phyloP scores from a whole-genome alignment of 148 eudicot genomes.

The Dysphania ambrosioides region DNA sequence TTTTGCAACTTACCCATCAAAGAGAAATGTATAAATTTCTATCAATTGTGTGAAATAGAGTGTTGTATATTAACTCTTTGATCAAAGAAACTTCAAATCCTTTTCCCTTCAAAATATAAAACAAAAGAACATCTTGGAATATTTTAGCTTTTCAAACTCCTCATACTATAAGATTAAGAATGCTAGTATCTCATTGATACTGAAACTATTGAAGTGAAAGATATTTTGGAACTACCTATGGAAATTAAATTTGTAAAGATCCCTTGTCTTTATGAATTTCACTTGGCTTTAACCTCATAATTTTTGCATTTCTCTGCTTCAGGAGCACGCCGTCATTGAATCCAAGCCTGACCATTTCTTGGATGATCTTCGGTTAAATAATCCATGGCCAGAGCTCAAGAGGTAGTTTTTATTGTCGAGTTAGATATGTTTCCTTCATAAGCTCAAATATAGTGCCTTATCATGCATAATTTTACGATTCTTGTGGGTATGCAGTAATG shows the following conservation, averaged over 20 bases:
- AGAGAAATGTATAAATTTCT: too few relatives aligned
- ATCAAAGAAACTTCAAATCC: too few relatives aligned
- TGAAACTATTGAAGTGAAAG: neutral
- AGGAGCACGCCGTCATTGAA: slow-evolving; percentile 94
- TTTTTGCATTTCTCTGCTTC: slow-evolving; percentile 14
- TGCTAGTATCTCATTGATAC: neutral
- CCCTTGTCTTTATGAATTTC: neutral
- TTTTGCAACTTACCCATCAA: too few relatives aligned
- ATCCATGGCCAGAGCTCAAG: slow-evolving; percentile 88
- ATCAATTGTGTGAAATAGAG: too few relatives aligned
- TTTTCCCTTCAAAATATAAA: too few relatives aligned
- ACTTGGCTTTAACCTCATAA: slow-evolving; percentile 7
- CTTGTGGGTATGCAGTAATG: neutral
- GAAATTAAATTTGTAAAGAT: neutral
- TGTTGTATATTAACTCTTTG: too few relatives aligned
- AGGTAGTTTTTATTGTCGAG: slow-evolving; percentile 36
- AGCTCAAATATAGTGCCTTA: neutral
- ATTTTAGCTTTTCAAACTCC: too few relatives aligned
- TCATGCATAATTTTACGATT: neutral
- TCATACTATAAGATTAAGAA: too few relatives aligned
- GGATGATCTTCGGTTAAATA: slow-evolving; percentile 92
- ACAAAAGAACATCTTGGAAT: too few relatives aligned
- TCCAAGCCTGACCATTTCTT: slow-evolving; percentile 97
- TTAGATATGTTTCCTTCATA: slow-evolving; percentile 10
- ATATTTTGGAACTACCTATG: neutral